phyloP scores from a whole-genome alignment of 768 basidiomycete species.

The Megacollybia marginata region DNA sequence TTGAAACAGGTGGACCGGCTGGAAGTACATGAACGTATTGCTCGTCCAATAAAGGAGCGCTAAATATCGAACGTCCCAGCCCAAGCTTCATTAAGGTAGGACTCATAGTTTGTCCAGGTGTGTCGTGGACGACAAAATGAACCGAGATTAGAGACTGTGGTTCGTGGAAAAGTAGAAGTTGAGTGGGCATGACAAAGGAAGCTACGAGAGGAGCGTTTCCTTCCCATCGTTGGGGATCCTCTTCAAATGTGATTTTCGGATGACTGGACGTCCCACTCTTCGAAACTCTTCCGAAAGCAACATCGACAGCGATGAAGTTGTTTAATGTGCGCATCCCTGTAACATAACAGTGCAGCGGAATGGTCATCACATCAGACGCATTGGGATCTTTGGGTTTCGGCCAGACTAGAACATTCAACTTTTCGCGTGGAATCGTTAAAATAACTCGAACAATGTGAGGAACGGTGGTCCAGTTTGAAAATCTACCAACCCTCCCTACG shows the following conservation, averaged over 20 bases:
- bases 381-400: background rate
- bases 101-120: background rate
- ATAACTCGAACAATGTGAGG: constrained; percentile 9
- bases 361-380: background rate
- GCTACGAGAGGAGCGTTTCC: constrained; percentile 9
- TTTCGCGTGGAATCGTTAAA: constrained; percentile 9
- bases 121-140: constrained; percentile 6
- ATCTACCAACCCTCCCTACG: constrained; percentile 8
- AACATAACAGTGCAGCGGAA: constrained; percentile 4
- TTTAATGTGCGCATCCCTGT: constrained; percentile 5
- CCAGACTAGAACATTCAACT: constrained; percentile 3
- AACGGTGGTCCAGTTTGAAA: constrained; percentile 6
- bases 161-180: constrained; percentile 6
- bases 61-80: background rate
- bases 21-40: background rate
- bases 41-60: background rate
- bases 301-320: constrained; percentile 8
- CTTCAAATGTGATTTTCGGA: constrained; percentile 9
- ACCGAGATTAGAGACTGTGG: constrained; percentile 1
- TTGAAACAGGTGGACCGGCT: background rate
- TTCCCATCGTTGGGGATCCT: constrained; percentile 10
- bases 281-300: constrained; percentile 9
- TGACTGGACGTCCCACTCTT: constrained; percentile 5
- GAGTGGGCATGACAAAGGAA: constrained; percentile 12
- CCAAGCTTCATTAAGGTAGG: background rate